Evolutionary conservation across 2,329 filamentous ascomycete genomes (phyloP).

Genomic region (Teratosphaeria nubilosa): DNA sequence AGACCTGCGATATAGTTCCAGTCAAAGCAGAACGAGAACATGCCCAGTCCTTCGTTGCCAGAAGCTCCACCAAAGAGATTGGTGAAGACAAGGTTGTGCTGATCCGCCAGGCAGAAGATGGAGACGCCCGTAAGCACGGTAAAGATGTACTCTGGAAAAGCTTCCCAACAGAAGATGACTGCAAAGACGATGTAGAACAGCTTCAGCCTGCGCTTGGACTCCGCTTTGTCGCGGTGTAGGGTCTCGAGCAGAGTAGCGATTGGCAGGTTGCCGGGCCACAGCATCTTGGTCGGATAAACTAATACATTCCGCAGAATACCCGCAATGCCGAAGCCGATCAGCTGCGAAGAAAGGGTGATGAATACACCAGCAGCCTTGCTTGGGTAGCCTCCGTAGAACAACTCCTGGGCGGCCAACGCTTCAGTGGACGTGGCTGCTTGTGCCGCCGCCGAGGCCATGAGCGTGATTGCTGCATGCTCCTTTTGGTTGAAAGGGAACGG

Average conservation of each 20-base stretch:
- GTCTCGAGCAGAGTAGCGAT: slow-evolving; percentile 31
- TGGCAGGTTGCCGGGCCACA: slow-evolving; percentile 34
- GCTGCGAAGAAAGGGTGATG: slow-evolving; percentile 38
- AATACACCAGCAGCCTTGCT: slow-evolving; percentile 35
- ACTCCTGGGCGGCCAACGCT: slow-evolving; percentile 36
- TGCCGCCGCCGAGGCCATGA: slow-evolving; percentile 36
- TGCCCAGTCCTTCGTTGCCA: slow-evolving; percentile 37
- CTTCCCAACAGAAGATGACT: slow-evolving; percentile 38
- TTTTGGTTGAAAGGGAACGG: slow-evolving; percentile 27
- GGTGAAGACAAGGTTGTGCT: slow-evolving; percentile 35
- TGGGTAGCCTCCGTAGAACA: slow-evolving; percentile 37
- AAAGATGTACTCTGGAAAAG: slow-evolving; percentile 40
- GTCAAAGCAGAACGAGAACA: slow-evolving; percentile 35
- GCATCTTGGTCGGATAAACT: slow-evolving; percentile 40
- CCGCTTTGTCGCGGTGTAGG: slow-evolving; percentile 28
- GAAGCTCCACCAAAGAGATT: slow-evolving; percentile 42
- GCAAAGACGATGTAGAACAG: slow-evolving; percentile 33
- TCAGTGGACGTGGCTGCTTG: slow-evolving; percentile 28
- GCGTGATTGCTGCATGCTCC: slow-evolving; percentile 30
- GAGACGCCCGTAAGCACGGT: slow-evolving; percentile 32
- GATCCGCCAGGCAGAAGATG: slow-evolving; percentile 39
- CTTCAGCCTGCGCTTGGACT: slow-evolving; percentile 31
- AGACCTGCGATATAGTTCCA: slow-evolving; percentile 35
- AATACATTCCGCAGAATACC: slow-evolving; percentile 38
- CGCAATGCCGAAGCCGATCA: slow-evolving; percentile 41